These are phyloP conservation scores for Paraleonurus japonicus DNA, from an alignment of 257 asterid species.

Conservation along the genomic window DNA sequence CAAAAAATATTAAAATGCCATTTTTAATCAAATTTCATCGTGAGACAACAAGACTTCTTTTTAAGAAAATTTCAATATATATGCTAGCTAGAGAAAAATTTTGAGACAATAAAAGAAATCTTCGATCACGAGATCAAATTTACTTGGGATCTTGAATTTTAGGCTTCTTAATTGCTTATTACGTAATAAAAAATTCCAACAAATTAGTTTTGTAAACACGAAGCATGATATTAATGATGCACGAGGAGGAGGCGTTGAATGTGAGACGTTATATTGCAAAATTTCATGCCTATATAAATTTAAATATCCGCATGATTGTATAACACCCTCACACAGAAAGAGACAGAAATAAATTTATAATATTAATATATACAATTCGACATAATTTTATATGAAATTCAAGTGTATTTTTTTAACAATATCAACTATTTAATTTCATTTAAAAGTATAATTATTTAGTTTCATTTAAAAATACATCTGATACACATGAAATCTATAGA, in stretches of 20 bases:
- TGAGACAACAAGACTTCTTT: too few species aligned
- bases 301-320: neutral
- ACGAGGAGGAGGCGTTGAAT: constrained; percentile 56
- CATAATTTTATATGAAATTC: too few species aligned
- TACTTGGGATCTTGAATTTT: constrained; percentile 33
- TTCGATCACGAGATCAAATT: constrained; percentile 29
- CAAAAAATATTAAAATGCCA: too few species aligned
- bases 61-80: neutral
- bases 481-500: too few species aligned
- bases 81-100: neutral
- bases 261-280: constrained; percentile 34
- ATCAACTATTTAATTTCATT: too few species aligned
- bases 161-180: constrained; percentile 16
- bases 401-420: too few species aligned
- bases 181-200: constrained; percentile 3
- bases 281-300: constrained; percentile 27
- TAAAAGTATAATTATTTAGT: too few species aligned
- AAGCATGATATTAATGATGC: constrained; percentile 34
- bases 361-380: too few species aligned
- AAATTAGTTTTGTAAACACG: constrained; percentile 28
- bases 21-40: too few species aligned
- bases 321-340: neutral
- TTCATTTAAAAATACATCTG: too few species aligned
- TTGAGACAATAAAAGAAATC: constrained; percentile 20
- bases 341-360: too few species aligned